Conservation (phyloP, 2,329 filamentous ascomycete genomes). For the Alternaria atra region DNA sequence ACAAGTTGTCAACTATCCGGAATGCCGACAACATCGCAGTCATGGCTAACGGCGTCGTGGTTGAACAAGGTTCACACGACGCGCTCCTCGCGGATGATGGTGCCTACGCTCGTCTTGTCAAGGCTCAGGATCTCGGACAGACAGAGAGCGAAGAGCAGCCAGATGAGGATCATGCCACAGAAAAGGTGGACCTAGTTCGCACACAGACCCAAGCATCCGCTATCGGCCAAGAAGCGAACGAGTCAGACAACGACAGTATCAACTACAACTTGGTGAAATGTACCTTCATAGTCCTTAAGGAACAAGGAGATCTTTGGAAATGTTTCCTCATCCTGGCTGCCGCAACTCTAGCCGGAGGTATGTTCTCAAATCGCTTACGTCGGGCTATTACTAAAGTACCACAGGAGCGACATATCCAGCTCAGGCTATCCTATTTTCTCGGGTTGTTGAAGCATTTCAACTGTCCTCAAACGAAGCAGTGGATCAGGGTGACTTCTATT, state of each 20-base stretch:
- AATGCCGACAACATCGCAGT: slow-evolving; percentile 95
- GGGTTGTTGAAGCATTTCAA: slow-evolving; percentile 60
- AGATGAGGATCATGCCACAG: slow-evolving; percentile 26
- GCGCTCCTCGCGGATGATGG: slow-evolving; percentile 74
- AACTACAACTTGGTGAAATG: slow-evolving; percentile 42
- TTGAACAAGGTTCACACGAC: slow-evolving; percentile 91
- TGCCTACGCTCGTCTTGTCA: slow-evolving; percentile 78
- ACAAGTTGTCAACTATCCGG: slow-evolving; percentile 91
- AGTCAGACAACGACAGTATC: slow-evolving; percentile 31
- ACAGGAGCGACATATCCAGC: slow-evolving; percentile 57
- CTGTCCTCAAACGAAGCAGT: slow-evolving; percentile 51
- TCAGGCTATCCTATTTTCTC: slow-evolving; percentile 61
- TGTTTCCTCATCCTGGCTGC: slow-evolving; percentile 37
- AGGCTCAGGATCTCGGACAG: slow-evolving; percentile 57
- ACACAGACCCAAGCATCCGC: slow-evolving; percentile 42
- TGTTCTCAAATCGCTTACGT: not conserved
- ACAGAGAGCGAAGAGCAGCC: slow-evolving; percentile 26
- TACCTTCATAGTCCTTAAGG: slow-evolving; percentile 39
- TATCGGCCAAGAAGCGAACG: slow-evolving; percentile 30
- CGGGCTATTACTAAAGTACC: slow-evolving; percentile 10
- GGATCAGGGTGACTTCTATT: slow-evolving; percentile 59
- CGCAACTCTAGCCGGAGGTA: slow-evolving; percentile 45
- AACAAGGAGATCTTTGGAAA: slow-evolving; percentile 52
- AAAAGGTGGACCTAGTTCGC: slow-evolving; percentile 32
- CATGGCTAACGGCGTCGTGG: slow-evolving; percentile 80